Conservation (phyloP, 1,284 basidiomycete species). For the Cryptococcus maquisensis region DNA sequence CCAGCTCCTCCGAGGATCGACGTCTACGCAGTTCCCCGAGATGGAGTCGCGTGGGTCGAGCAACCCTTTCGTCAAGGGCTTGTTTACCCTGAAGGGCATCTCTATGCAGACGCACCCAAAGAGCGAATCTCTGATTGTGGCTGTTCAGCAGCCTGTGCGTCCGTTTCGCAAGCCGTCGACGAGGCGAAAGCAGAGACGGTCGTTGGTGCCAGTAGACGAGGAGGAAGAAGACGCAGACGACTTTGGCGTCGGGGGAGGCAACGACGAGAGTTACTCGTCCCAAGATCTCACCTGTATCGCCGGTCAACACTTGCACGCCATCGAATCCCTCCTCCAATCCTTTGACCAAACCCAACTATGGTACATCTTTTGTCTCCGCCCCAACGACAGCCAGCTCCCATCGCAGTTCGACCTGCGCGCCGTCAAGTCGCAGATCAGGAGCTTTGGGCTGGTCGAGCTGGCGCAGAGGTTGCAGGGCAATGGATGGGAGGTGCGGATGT, state of each 20-base stretch:
- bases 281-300: conserved; percentile 62
- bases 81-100: conserved; percentile 84
- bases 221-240: conserved; percentile 57
- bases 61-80: conserved; percentile 84
- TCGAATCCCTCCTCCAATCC: conserved; percentile 82
- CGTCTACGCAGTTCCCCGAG: conserved; percentile 1
- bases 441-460: conserved; percentile 74
- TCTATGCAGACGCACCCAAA: conserved; percentile 84
- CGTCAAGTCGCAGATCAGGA: conserved; percentile 86
- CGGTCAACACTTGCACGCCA: conserved; percentile 77
- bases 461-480: conserved; percentile 65
- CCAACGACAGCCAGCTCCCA: conserved; percentile 90
- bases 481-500: conserved; percentile 68
- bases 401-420: conserved; percentile 88
- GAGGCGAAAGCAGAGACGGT: conserved; percentile 62
- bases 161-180: conserved; percentile 90
- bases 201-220: conserved; percentile 57
- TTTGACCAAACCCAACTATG: conserved; percentile 86
- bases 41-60: conserved; percentile 65
- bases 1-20: conserved; percentile 68
- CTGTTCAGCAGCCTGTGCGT: conserved; percentile 85
- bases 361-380: conserved; percentile 88
- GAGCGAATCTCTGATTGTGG: conserved; percentile 89
- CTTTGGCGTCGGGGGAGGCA: conserved; percentile 32
- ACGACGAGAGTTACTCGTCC: conserved; percentile 65